phyloP scores from a whole-genome alignment of 2,329 filamentous ascomycete genomes.

The Colletotrichum phormii region DNA sequence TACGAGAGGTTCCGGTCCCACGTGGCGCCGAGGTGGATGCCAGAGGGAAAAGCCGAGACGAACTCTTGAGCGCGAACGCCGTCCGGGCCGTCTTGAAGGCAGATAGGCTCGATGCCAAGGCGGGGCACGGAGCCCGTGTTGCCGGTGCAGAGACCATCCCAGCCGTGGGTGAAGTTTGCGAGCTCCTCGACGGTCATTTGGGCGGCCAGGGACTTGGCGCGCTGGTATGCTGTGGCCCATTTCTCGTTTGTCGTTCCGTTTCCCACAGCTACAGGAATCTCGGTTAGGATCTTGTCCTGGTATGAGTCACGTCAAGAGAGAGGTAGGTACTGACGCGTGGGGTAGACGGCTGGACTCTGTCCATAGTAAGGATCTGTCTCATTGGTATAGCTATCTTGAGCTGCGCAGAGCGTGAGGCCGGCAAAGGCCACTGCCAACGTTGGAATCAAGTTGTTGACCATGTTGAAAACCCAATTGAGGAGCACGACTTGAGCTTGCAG shows the following conservation, averaged over 20 bases:
- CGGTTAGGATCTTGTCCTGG: not conserved
- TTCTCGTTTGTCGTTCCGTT: conserved; percentile 39
- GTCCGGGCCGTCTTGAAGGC: conserved; percentile 61
- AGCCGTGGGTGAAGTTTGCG: conserved; percentile 50
- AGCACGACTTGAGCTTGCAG: not conserved
- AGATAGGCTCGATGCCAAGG: conserved; percentile 57
- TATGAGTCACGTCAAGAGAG: not conserved
- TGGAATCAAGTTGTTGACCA: conserved; percentile 3
- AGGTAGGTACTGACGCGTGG: conserved; percentile 38
- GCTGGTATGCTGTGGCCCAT: conserved; percentile 70
- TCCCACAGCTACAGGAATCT: not conserved
- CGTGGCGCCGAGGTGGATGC: conserved; percentile 58
- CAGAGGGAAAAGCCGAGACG: conserved; percentile 60
- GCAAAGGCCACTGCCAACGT: not conserved
- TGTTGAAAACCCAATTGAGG: not conserved
- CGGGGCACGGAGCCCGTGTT: conserved; percentile 60
- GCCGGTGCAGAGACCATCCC: conserved; percentile 49
- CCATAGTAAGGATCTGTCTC: conserved; percentile 22
- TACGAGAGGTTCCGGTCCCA: conserved; percentile 73
- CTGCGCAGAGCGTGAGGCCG: conserved; percentile 6
- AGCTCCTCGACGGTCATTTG: conserved; percentile 76
- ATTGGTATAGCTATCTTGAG: conserved; percentile 18
- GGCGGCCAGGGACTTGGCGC: conserved; percentile 66
- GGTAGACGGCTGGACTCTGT: conserved; percentile 42
- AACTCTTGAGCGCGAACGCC: conserved; percentile 59